A percentile compares a stretch with the other conserved stretches of the same genome.
These are phyloP conservation scores for Coniochaeta pulveracea DNA, from an alignment of 2,329 filamentous ascomycete genomes.

Conservation along the genomic window DNA sequence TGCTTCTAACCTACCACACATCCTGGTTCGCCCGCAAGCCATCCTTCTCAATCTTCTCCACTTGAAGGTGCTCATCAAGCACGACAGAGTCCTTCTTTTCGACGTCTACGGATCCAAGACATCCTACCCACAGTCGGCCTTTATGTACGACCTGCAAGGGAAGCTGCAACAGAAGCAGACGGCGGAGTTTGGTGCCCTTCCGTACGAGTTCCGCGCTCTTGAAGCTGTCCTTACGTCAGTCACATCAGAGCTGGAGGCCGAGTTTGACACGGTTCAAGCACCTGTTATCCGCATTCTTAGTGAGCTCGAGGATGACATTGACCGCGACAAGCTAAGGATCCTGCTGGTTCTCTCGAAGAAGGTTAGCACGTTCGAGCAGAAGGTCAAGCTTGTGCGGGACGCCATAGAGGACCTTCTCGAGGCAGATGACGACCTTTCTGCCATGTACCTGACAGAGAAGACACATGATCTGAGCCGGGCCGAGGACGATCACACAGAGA, in stretches of 20 bases:
- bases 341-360: constrained; percentile 92
- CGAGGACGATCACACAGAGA: constrained; percentile 46
- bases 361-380: constrained; percentile 94
- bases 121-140: constrained; percentile 79
- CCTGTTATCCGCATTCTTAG: constrained; percentile 81
- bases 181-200: constrained; percentile 52
- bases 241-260: constrained; percentile 80
- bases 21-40: constrained; percentile 82
- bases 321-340: constrained; percentile 82
- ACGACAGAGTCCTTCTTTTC: constrained; percentile 84
- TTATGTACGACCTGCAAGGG: constrained; percentile 94
- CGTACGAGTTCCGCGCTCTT: constrained; percentile 92
- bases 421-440: constrained; percentile 85
- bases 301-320: constrained; percentile 92
- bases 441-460: constrained; percentile 94
- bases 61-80: constrained; percentile 88
- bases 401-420: constrained; percentile 92
- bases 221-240: constrained; percentile 93
- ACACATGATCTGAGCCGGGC: constrained; percentile 23
- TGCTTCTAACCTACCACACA: constrained; percentile 88
- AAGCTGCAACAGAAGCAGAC: constrained; percentile 74
- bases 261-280: constrained; percentile 88
- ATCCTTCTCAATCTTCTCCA: constrained; percentile 96
- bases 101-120: constrained; percentile 79
- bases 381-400: constrained; percentile 84